Evolutionary conservation across 108 stramenopile species (phyloP).

Genomic region (Fragilaria crotonensis): DNA sequence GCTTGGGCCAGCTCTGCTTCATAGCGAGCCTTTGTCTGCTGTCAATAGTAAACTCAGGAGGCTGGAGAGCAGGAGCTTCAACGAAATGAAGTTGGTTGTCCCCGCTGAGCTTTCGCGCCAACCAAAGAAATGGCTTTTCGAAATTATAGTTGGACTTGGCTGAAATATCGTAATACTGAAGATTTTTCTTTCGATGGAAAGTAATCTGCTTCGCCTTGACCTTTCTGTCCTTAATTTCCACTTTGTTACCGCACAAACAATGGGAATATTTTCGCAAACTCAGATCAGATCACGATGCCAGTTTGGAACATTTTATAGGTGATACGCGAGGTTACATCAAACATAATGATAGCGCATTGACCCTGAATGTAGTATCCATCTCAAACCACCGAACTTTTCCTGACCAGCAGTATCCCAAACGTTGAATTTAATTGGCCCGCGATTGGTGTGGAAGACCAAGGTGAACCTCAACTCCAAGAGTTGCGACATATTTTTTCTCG

Average conservation of each 20-base stretch:
- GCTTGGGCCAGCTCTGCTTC: conserved; percentile 83
- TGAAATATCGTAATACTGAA: conserved; percentile 99
- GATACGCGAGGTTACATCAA: conserved; percentile 94
- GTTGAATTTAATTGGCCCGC: conserved; percentile 98
- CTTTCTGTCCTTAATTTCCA: conserved; percentile 99
- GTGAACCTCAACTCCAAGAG: conserved; percentile 94
- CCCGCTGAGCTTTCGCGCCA: conserved; percentile 96
- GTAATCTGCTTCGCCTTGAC: conserved; percentile 99
- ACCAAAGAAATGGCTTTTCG: conserved; percentile 99
- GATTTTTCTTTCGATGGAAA: conserved; percentile 99
- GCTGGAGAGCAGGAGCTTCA: conserved; percentile 95
- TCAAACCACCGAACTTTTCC: conserved; percentile 97
- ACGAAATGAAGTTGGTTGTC: conserved; percentile 96
- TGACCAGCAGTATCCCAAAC: conserved; percentile 99
- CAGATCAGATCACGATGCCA: conserved; percentile 99
- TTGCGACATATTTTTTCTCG: conserved; percentile 99
- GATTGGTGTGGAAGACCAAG: conserved; percentile 97
- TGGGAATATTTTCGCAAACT: conserved; percentile 99
- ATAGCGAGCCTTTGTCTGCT: conserved; percentile 81
- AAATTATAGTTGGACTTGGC: conserved; percentile 99
- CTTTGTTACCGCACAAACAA: conserved; percentile 99
- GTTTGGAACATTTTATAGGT: conserved; percentile 99
- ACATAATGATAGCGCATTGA: conserved; percentile 99
- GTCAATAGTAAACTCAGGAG: conserved; percentile 93
- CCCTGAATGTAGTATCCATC: conserved; percentile 99